Conservation (phyloP, 768 basidiomycete genomes). For the Tulasnella calospora region DNA sequence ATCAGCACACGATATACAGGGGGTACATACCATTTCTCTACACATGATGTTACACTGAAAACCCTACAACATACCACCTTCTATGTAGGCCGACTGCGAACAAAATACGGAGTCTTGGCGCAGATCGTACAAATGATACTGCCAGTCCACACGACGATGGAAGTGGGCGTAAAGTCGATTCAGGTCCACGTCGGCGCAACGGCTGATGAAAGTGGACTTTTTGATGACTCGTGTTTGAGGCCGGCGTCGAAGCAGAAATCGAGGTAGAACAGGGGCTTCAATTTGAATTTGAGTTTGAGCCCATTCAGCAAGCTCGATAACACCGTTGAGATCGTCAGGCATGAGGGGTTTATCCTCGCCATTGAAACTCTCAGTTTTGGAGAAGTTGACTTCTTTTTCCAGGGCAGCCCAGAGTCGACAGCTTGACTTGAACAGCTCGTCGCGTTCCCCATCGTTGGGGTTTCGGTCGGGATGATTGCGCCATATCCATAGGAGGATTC, state of each 20-base stretch:
- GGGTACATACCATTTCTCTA: too few species aligned
- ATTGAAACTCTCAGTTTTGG: background rate
- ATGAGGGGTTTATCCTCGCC: background rate
- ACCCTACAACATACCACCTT: background rate
- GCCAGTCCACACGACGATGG: background rate
- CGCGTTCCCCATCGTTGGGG: background rate
- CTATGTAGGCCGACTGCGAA: background rate
- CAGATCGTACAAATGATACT: background rate
- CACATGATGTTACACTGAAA: too few species aligned
- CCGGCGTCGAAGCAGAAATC: too few species aligned
- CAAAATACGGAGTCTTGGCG: background rate
- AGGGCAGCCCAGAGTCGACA: background rate
- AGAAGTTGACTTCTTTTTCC: background rate
- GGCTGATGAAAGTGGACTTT: background rate
- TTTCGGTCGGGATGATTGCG: background rate
- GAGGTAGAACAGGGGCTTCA: too few species aligned
- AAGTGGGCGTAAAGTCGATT: background rate
- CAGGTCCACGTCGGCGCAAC: background rate
- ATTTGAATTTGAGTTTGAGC: background rate
- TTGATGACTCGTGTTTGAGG: too few species aligned
- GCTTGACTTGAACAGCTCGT: background rate
- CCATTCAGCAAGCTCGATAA: background rate
- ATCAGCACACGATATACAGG: too few species aligned
- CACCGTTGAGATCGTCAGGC: background rate
- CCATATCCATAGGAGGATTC: background rate